Evolutionary conservation across 495 filamentous ascomycete species (phyloP).

Genomic region (Daldinia vernicosa): DNA sequence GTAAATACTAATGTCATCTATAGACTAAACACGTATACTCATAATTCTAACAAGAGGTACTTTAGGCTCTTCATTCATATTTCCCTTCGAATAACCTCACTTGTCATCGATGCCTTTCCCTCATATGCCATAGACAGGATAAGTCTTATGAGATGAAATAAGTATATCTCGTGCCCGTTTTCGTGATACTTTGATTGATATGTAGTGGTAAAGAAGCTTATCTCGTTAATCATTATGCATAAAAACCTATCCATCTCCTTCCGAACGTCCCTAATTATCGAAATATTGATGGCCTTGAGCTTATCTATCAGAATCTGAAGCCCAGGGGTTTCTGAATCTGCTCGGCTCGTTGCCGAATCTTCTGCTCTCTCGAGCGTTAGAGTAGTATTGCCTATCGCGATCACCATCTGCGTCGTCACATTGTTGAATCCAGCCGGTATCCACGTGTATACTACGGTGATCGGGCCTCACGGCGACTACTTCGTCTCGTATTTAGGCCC

Average conservation of each 20-base stretch:
- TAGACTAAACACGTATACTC: too few species aligned
- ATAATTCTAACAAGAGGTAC: too few species aligned
- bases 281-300: too few species aligned
- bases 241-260: background rate
- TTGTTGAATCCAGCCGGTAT: background rate
- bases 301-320: constrained; percentile 1
- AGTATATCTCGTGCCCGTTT: background rate
- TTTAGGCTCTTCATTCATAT: too few species aligned
- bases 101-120: background rate
- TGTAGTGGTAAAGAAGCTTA: background rate
- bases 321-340: background rate
- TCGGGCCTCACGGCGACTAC: constrained; percentile 5
- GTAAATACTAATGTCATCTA: background rate
- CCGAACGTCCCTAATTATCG: background rate
- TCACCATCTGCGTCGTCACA: background rate
- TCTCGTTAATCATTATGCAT: background rate
- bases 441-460: constrained; percentile 10
- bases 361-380: background rate
- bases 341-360: background rate
- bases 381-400: background rate
- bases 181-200: background rate
- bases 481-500: constrained; percentile 16
- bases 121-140: background rate
- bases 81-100: background rate
- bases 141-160: background rate